Evolutionary conservation across 192 early-diverging fungal species (phyloP), one percentile per base, ranked within the genome.

Genomic region (Podila horticola): DNA sequence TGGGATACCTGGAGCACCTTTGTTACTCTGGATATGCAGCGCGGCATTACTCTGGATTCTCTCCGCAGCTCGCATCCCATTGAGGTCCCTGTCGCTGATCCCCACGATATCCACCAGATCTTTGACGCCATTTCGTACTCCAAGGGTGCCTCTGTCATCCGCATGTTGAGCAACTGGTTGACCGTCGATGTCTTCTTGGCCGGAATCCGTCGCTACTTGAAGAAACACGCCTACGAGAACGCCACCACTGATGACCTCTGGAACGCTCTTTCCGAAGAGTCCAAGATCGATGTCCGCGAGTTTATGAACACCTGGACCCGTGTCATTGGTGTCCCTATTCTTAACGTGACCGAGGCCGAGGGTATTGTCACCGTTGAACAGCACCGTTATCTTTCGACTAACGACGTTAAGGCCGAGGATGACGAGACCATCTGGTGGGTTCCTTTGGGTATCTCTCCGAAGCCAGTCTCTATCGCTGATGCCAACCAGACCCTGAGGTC

Each of bases 101-200:
- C 96, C 24, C 85, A 92, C 45, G 94, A 98, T 77, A 95, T 99
- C 81, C 86, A 89, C 82, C 94, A 98, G 79, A 98, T 99, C 72
- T 99, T 99, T 73, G 97, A 99, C 75, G 95, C 95, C 49, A 97
- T 98, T 29, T 91, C 90, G 20, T 94, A 94, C 79, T 90, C 88
- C 62, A 98, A 99, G 86, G 97, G 97, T 33, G 96, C 94, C 8
- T 93, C 91, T 63, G 95, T 97, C 50, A 99, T 99, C 57, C 92
- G 96, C 62, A 97, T 98, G 97, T 87, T 99, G 64, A 92, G 91
- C 74, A 88, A 91, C 48, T 94, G 90, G 86, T 66, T 95, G 5
- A 91, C 90, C 6, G 87, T 88, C 4, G 88, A 95, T 55, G 88
- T 84, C n/a, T 94, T 95, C 83, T 83, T 94, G 69, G 86, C 90